Evolutionary conservation across 2,329 filamentous ascomycete genomes (phyloP).

Genomic region (Calonectria henricotiae): DNA sequence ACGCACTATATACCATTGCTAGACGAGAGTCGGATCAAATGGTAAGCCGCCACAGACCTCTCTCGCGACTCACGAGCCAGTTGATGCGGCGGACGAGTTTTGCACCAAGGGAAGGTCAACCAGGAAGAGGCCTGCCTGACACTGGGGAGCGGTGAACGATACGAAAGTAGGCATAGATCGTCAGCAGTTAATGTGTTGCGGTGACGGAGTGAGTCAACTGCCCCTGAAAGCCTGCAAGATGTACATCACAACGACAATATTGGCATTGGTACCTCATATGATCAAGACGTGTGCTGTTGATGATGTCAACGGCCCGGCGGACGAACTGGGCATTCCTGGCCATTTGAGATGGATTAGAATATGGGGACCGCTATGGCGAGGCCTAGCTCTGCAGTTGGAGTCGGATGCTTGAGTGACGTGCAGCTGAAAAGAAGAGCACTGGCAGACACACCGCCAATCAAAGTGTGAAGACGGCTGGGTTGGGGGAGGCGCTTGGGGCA

Average conservation of each 20-base stretch:
- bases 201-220: conserved; percentile 32
- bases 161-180: conserved; percentile 40
- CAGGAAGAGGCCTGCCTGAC: conserved; percentile 28
- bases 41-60: conserved; percentile 35
- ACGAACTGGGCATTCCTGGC: conserved; percentile 23
- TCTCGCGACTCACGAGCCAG: conserved; percentile 36
- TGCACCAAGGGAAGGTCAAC: conserved; percentile 30
- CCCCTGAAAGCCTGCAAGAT: conserved; percentile 13
- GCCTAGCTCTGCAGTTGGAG: conserved; percentile 35
- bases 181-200: conserved; percentile 43
- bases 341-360: conserved; percentile 22
- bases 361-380: conserved; percentile 31
- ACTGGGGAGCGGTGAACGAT: conserved; percentile 47
- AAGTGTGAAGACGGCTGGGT: conserved; percentile 27
- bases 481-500: conserved; percentile 50
- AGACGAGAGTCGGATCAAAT: conserved; percentile 38
- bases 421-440: conserved; percentile 40
- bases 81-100: conserved; percentile 38
- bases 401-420: conserved; percentile 41
- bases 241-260: neutral
- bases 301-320: conserved; percentile 22
- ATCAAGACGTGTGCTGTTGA: conserved; percentile 22
- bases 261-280: neutral
- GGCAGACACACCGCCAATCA: conserved; percentile 47
- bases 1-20: conserved; percentile 35